Percentiles rank a stretch among this genome's conserved stretches.
Conservation (phyloP, 306 rosid species). For the Arachis hypogaea region DNA sequence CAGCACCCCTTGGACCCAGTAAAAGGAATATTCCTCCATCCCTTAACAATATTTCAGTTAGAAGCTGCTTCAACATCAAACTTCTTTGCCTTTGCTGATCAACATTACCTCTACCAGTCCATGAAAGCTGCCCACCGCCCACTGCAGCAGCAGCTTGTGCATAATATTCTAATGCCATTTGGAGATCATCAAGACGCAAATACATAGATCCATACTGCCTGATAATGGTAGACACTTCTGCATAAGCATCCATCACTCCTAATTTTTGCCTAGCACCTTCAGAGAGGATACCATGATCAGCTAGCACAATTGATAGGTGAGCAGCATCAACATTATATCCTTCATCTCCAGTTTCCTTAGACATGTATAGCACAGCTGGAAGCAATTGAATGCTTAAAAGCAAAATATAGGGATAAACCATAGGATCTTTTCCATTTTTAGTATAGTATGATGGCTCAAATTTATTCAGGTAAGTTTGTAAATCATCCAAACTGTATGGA, state of each 20-base stretch:
- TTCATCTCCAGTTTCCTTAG: slow-evolving; percentile 89
- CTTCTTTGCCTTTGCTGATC: slow-evolving; percentile 96
- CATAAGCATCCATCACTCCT: slow-evolving; percentile 95
- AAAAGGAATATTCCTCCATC: slow-evolving; percentile 88
- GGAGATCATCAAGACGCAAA: slow-evolving; percentile 74
- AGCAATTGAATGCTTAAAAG: slow-evolving; percentile 93
- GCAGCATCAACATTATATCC: slow-evolving; percentile 90
- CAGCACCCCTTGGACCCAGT: slow-evolving; percentile 92
- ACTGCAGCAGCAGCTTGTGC: slow-evolving; percentile 98
- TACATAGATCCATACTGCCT: slow-evolving; percentile 87
- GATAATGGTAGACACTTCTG: slow-evolving; percentile 82
- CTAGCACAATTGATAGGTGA: slow-evolving; percentile 86
- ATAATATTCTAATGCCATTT: slow-evolving; percentile 80
- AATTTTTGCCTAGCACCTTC: slow-evolving; percentile 78
- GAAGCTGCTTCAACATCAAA: slow-evolving; percentile 96
- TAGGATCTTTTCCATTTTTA: slow-evolving; percentile 93
- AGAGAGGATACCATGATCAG: slow-evolving; percentile 90
- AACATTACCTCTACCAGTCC: slow-evolving; percentile 83
- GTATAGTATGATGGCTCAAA: slow-evolving; percentile 96
- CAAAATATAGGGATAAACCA: slow-evolving; percentile 91
- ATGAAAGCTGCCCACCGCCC: slow-evolving; percentile 90
- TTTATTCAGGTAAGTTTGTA: slow-evolving; percentile 88
- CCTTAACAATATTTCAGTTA: slow-evolving; percentile 77
- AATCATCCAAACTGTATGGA: slow-evolving; percentile 91
- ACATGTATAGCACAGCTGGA: slow-evolving; percentile 78